Base-by-base conservation (phyloP, 1,139 yeast genomes). In the Yamadazyma atmosphaerica region DNA sequence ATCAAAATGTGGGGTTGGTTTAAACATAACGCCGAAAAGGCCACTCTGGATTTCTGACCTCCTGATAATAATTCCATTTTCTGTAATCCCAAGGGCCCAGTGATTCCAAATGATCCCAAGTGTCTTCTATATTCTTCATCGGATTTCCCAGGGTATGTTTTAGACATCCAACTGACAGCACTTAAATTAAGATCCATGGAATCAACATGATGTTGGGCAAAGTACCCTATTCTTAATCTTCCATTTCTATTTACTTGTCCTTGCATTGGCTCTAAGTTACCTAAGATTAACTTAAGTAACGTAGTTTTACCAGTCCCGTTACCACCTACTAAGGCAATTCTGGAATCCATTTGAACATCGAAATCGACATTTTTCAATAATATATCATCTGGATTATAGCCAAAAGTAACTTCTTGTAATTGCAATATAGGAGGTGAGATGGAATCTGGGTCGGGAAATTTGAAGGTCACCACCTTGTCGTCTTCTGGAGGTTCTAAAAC, bases 281-380 rank as follows among this genome's bases (percentile, higher is more conserved):
- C 96, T 78, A 90, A 83, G 51, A 92, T 71, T 39, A 92, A 71
- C 61, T 90, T 92, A 56, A 92, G 74, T 48, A 92, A 70, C 2
- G 98, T 92, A 10, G 98, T 90, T 65, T 92, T 92, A 85, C 98
- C 98, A 56, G 97, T 88, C 71, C 99, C 99, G 62, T 92, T 92
- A 49, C 97, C 98, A 76, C 99, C 99, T 42, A 92, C 96, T 49
- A 92, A 74, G 1, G 98, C 98, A 51, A 92, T 86, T 63, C 98
- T 79, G 3, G 97, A 89, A 54, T 89, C 88, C 86, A 92, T 74
- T 62, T 88, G 95, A 36, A 92, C 88, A 51, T 89, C 96, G 49
- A 92, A 64, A 52, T 89, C 96, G 29, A 90, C 98, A 54, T 88
- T 71, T 30, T 75, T 74, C 49, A 92, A 69, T 43, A 78, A 61